A percentile compares a stretch with the other conserved stretches of the same genome.
These are phyloP conservation scores for Pseudocercospora pini-densiflorae DNA, from an alignment of 2,329 filamentous ascomycete species.

Conservation along the genomic window DNA sequence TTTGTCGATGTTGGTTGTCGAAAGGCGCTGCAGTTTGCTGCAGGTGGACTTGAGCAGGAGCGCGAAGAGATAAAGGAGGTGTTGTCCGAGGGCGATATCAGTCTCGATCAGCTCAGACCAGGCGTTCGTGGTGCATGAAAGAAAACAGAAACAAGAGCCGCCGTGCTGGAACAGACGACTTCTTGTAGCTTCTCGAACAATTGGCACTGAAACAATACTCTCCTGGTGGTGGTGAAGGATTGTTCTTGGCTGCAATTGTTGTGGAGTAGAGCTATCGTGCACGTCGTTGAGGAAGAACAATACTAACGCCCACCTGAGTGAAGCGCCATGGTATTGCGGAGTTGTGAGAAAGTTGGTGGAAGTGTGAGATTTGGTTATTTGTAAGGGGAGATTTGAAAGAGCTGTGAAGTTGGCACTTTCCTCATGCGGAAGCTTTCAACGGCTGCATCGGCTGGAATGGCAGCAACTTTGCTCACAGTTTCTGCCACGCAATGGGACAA, in stretches of 20 bases:
- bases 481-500: neutral
- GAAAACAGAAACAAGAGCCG: slow-evolving; percentile 22
- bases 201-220: slow-evolving; percentile 26
- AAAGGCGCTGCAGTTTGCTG: slow-evolving; percentile 21
- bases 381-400: neutral
- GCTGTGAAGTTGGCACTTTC: neutral
- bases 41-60: slow-evolving; percentile 12
- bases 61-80: slow-evolving; percentile 17
- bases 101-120: slow-evolving; percentile 22
- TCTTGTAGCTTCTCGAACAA: slow-evolving; percentile 30
- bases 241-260: slow-evolving; percentile 21
- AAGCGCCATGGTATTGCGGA: slow-evolving; percentile 2
- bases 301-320: slow-evolving; percentile 6
- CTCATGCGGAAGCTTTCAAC: neutral
- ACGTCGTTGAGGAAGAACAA: slow-evolving; percentile 11
- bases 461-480: neutral
- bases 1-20: neutral
- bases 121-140: slow-evolving; percentile 21
- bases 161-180: slow-evolving; percentile 20
- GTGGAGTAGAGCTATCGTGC: neutral
- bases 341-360: slow-evolving; percentile 1
- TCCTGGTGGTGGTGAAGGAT: neutral
- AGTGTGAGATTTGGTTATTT: slow-evolving; percentile 4
- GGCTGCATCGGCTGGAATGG: neutral
- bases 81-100: slow-evolving; percentile 11